Base-by-base conservation (phyloP, 768 basidiomycete species). In the Collybia nuda region DNA sequence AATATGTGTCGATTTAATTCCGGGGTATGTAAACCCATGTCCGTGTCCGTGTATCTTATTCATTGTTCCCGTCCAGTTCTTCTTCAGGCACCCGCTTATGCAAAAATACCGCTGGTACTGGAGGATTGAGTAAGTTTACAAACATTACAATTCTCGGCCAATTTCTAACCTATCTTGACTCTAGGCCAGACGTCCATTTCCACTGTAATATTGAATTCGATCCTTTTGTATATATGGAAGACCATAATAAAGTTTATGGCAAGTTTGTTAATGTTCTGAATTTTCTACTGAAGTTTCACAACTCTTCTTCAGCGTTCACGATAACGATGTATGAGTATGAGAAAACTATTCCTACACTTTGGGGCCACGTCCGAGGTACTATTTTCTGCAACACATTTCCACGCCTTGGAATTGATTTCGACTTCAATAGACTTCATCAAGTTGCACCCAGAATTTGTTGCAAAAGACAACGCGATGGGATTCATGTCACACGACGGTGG, bases 1-100 rank as follows among this genome's bases (percentile, higher is more conserved):
- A 85, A 87, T 56, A 88, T 90, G 87, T 88, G 87, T 66, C 75
- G 86, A 29, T 90, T 80, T 64, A 84, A 87, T 62, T 83, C 82
- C 19, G 85, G 84, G 7, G 82, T 84, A 56, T 29, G 77, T 67
- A 17, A n/a, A 32, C 9, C 24, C 5, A 8, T 39, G 29, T 15
- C 23, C 4, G 22, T 21, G 17, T 19, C 18, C 6, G 2, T 4
- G 9, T 21, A 22, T 11, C 9, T 3, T 32, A 32, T 11, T 32
- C 32, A 42, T 21, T 11, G 18, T 23, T 22, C n/a, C 22, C 14
- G 23, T 42, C 41, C 23, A 85, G 78, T 85, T 82, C 75, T 92
- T 93, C 75, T 93, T 82, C 74, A 70, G 77, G 24, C 89, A 93
- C 57, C 73, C 77, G 6, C 67, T 90, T 1, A 68, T 92, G 29